Conservation (phyloP, 208 protist species). For the Wallacemonas sp. region DNA sequence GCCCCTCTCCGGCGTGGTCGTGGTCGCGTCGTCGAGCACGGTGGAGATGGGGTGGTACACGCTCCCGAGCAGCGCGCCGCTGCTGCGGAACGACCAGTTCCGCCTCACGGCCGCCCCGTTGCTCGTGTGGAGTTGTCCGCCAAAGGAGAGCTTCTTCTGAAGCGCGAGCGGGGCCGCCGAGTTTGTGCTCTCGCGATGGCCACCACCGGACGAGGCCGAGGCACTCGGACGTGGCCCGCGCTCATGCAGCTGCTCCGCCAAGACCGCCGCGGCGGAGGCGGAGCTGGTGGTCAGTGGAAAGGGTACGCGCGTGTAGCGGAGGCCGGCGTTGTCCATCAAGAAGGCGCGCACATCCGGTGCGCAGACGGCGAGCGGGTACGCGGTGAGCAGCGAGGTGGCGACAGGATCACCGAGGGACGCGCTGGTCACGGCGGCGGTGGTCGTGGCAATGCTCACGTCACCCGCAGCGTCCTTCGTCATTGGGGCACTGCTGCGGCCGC, state of each 20-base stretch:
- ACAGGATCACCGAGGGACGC: neutral
- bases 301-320: constrained; percentile 28
- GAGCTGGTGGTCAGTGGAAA: constrained; percentile 18
- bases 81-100: constrained; percentile 3
- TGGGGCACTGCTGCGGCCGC: neutral
- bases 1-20: neutral
- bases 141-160: neutral
- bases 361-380: constrained; percentile 28
- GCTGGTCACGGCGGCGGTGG: constrained; percentile 6
- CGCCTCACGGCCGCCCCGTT: constrained; percentile 4
- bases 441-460: no score
- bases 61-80: constrained; percentile 8
- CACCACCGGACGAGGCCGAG: no score
- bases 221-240: neutral
- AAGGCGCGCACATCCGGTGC: constrained; percentile 18
- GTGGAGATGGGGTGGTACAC: constrained; percentile 11
- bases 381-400: constrained; percentile 22
- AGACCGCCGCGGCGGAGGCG: constrained; percentile 14
- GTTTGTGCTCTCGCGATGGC: no score
- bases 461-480: no score
- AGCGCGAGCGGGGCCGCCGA: no score
- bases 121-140: neutral
- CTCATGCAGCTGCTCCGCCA: constrained; percentile 20
- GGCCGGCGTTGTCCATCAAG: constrained; percentile 15
- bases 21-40: neutral